Evolutionary conservation across 768 basidiomycete species (phyloP).

Genomic region (Aureoboletus auriporus): DNA sequence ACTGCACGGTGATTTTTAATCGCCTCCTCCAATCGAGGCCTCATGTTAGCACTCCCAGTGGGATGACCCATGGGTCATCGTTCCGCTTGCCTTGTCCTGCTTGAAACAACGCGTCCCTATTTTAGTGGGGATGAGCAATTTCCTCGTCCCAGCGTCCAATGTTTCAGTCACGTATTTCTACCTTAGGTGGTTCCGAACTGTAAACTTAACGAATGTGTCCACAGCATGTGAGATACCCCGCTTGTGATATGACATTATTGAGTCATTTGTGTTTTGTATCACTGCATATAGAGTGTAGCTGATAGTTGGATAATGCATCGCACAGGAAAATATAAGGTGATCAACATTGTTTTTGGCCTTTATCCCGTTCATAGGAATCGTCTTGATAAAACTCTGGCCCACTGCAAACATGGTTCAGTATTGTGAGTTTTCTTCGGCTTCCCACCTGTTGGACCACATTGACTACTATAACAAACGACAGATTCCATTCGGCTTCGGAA

Average conservation of each 20-base stretch:
- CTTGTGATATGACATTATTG: background rate
- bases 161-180: conserved; percentile 76
- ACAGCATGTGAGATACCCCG: conserved; percentile 46
- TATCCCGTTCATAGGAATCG: conserved; percentile 48
- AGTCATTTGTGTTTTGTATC: background rate
- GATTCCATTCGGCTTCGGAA: conserved; percentile 63
- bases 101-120: conserved; percentile 66
- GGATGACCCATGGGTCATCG: conserved; percentile 51
- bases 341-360: conserved; percentile 47
- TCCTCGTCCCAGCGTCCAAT: conserved; percentile 71
- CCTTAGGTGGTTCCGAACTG: conserved; percentile 84
- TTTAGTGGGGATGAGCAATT: conserved; percentile 67
- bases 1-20: conserved; percentile 44
- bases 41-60: conserved; percentile 43
- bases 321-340: conserved; percentile 48
- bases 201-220: conserved; percentile 62
- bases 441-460: background rate
- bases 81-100: conserved; percentile 42
- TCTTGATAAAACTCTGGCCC: conserved; percentile 42
- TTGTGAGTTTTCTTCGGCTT: conserved; percentile 35
- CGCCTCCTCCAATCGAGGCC: conserved; percentile 1
- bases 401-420: conserved; percentile 47
- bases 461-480: conserved; percentile 23
- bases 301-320: conserved; percentile 47
- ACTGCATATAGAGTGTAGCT: background rate